Conservation (phyloP, 345 rosid genomes). For the Syzygium aqueum region DNA sequence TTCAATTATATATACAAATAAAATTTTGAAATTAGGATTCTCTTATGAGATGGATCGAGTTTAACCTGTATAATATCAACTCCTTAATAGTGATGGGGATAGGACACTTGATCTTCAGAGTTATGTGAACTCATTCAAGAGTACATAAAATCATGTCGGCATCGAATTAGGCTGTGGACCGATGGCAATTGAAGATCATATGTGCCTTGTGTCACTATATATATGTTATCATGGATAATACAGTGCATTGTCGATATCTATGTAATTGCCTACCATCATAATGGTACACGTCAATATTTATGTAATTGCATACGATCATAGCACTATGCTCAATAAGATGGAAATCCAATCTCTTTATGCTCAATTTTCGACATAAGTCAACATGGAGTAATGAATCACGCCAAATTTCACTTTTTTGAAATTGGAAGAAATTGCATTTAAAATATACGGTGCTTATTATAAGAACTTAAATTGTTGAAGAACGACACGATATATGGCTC, state of each 20-base stretch:
- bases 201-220: too few relatives aligned
- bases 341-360: neutral
- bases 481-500: neutral
- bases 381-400: neutral
- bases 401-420: neutral
- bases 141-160: rapidly evolving
- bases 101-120: neutral
- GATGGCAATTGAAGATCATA: neutral
- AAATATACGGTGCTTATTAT: neutral
- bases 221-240: neutral
- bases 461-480: neutral
- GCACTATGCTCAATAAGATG: neutral
- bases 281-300: neutral
- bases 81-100: neutral
- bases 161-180: neutral
- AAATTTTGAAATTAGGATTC: neutral
- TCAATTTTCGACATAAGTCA: neutral
- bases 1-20: neutral
- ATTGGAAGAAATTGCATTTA: neutral
- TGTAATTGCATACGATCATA: neutral
- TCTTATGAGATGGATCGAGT: neutral
- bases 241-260: neutral
- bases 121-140: neutral
- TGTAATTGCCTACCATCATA: neutral
- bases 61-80: neutral